These are phyloP conservation scores for Penicillium thymicola DNA, from an alignment of 2,329 filamentous ascomycete species.

Conservation along the genomic window DNA sequence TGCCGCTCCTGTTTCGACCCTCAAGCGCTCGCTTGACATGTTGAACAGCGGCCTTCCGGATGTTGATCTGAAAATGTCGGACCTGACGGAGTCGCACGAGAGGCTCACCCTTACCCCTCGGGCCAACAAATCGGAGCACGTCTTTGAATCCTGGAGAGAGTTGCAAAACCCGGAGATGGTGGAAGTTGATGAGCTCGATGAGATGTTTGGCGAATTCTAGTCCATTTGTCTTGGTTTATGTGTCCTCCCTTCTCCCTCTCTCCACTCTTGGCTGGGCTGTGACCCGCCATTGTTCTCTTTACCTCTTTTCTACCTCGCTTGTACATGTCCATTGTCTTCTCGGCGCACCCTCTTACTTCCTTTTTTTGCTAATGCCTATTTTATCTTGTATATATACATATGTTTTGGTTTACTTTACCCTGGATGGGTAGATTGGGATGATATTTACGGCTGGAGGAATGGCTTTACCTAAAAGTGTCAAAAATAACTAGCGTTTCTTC, in stretches of 20 bases:
- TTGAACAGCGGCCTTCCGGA: constrained; percentile 37
- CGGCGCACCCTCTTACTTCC: constrained; percentile 7
- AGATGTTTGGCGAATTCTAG: constrained; percentile 74
- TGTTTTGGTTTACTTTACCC: constrained; percentile 17
- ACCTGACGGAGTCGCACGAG: constrained; percentile 31
- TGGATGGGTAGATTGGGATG: constrained; percentile 22
- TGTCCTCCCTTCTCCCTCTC: constrained; percentile 10
- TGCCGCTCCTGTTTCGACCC: constrained; percentile 29
- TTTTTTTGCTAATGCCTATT: constrained; percentile 15
- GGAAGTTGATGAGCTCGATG: constrained; percentile 88
- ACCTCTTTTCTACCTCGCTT: constrained; percentile 9
- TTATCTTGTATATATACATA: constrained; percentile 27
- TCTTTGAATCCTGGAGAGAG: constrained; percentile 56
- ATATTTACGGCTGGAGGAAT: constrained; percentile 10
- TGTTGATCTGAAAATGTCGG: constrained; percentile 37
- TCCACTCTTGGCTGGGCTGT: constrained; percentile 19
- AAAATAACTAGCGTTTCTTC: constrained; percentile 11
- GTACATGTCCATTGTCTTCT: constrained; percentile 20
- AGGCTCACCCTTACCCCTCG: constrained; percentile 46
- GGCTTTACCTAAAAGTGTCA: constrained; percentile 11
- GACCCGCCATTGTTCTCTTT: constrained; percentile 14
- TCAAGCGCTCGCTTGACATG: constrained; percentile 42
- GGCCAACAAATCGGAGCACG: constrained; percentile 37
- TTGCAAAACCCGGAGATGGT: constrained; percentile 77
- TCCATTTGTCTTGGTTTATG: not conserved